Base-by-base conservation (phyloP, 192 early-diverging fungal genomes). In the Coemansia sp. region DNA sequence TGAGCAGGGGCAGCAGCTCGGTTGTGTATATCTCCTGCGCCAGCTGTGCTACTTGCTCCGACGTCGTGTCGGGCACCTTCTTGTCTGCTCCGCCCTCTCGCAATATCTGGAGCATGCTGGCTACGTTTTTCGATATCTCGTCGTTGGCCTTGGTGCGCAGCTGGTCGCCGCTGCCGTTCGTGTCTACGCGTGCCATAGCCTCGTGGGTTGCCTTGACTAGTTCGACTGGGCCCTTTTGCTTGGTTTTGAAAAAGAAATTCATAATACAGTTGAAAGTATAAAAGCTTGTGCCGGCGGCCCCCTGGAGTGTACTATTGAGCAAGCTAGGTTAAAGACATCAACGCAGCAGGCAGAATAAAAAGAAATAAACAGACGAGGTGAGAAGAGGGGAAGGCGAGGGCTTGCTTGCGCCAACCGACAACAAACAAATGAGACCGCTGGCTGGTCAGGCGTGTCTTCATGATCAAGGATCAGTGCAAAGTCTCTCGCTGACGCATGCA, bases 11-110 rank as follows among this genome's bases (percentile, higher is more conserved):
- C 13, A 99, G 85, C 56, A 99, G 82, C 70, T 98, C 94, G 33
- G 87, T 92, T 64, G 88, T 92, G 85, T 96, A 95, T 35, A 96
- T 89, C 85, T 98, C 97, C 82, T 97, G 95, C 5, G 96, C 88
- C 41, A 99, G 85, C 71, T 97, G 94, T 12, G 92, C 89, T 6
- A 98, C 95, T 56, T 87, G 88, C 73, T 99, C 97, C 31, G 94
- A 93, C 10, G 75, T 73, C 39, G 69, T 71, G 61, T 76, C 78
- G 8, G 77, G 78, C 26, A 77, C 75, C 74, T 74, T 77, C 11
- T 72, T 71, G 78, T 72, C 82, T 85, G 95, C 96, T 31, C 93
- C 94, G 82, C 97, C 95, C 36, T 96, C 96, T 68, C 93, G 94
- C 61, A 99, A 85, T 52, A 97, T 94, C 56, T 84, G 89, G 72